A percentile compares a stretch with the other conserved stretches of the same genome.
Evolutionary conservation across 192 early-diverging fungal species (phyloP).

Genomic region (Coemansia sp.): DNA sequence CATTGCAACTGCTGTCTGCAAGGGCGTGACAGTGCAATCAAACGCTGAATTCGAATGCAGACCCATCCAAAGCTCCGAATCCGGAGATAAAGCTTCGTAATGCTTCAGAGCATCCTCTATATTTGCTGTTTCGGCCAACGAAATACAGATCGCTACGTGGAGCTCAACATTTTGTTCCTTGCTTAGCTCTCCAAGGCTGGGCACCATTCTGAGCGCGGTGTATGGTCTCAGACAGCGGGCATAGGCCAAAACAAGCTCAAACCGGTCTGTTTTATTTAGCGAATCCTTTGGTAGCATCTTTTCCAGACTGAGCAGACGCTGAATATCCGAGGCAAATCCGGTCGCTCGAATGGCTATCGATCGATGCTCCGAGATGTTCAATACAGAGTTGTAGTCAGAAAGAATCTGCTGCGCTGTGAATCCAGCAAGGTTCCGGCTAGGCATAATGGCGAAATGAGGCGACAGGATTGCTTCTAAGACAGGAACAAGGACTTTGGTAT

Average conservation of each 20-base stretch:
- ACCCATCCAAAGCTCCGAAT: constrained; percentile 2
- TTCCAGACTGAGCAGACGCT: neutral
- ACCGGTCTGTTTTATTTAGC: neutral
- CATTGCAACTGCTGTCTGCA: constrained; percentile 14
- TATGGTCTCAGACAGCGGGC: constrained; percentile 34
- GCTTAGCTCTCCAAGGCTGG: neutral
- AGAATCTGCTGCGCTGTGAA: constrained; percentile 40
- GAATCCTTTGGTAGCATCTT: neutral
- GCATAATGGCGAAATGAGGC: constrained; percentile 20
- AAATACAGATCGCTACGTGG: constrained; percentile 18
- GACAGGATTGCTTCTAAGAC: constrained; percentile 20
- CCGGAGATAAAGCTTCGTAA: neutral
- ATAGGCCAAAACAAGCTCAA: constrained; percentile 32
- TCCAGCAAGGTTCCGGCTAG: constrained; percentile 37
- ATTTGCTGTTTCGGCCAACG: constrained; percentile 22
- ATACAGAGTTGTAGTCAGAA: constrained; percentile 14
- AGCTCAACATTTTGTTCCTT: constrained; percentile 21
- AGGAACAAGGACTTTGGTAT: neutral
- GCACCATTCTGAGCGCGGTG: neutral
- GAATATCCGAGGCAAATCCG: constrained; percentile 29
- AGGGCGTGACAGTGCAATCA: neutral
- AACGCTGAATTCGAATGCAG: constrained; percentile 2
- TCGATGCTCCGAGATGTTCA: neutral
- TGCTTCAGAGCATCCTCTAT: constrained; percentile 11
- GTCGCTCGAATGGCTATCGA: constrained; percentile 17